Conservation (phyloP, 306 rosid species). For the Inga leiocalycina region DNA sequence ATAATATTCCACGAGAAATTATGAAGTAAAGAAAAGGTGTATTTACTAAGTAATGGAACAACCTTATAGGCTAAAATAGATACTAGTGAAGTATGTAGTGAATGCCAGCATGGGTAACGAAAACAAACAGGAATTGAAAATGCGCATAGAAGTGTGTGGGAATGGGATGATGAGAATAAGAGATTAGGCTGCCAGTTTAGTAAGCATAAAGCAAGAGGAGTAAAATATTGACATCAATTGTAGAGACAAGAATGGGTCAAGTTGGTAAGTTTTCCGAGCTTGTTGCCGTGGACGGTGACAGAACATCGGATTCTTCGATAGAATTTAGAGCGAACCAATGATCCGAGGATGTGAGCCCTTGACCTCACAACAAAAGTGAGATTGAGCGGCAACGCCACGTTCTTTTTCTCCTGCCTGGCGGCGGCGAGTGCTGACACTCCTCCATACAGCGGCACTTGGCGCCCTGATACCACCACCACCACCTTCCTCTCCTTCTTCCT, state of each 20-base stretch:
- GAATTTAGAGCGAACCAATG: slow-evolving; percentile 77
- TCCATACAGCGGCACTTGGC: slow-evolving; percentile 84
- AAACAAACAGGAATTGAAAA: background rate
- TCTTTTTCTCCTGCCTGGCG: slow-evolving; percentile 35
- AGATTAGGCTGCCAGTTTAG: background rate
- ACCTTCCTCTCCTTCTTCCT: slow-evolving; percentile 59
- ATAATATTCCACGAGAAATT: background rate
- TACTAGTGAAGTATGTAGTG: background rate
- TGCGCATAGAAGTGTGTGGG: background rate
- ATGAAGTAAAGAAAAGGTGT: background rate
- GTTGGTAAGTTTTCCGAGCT: slow-evolving; percentile 64
- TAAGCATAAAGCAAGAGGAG: too few species aligned
- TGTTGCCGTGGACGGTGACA: slow-evolving; percentile 62
- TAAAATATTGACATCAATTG: slow-evolving; percentile 30
- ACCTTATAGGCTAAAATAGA: background rate
- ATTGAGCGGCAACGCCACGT: slow-evolving; percentile 61
- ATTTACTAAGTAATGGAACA: background rate
- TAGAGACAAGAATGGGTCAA: slow-evolving; percentile 63
- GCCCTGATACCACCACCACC: slow-evolving; percentile 55
- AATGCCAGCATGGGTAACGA: background rate
- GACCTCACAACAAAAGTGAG: slow-evolving; percentile 81
- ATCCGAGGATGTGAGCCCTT: slow-evolving; percentile 79
- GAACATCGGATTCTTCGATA: slow-evolving; percentile 64
- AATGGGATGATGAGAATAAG: background rate
- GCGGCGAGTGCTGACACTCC: slow-evolving; percentile 54